Conservation (phyloP, 371 early-diverging fungal genomes). For the Blakeslea trispora region DNA sequence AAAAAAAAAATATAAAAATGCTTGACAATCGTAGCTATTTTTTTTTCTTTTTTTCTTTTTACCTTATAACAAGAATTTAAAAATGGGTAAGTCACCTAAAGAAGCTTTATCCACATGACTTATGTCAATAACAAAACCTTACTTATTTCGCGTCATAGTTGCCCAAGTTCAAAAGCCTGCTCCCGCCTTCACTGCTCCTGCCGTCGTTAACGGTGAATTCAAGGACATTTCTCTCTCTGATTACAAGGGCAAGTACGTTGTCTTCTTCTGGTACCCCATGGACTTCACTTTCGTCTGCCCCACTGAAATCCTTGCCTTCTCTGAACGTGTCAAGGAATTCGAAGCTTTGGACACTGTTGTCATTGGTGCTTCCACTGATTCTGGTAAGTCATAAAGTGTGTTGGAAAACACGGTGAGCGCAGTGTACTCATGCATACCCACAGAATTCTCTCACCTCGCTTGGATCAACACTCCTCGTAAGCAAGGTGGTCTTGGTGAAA, state of each 20-base stretch:
- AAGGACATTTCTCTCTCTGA: conserved; percentile 79
- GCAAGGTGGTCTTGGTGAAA: conserved; percentile 90
- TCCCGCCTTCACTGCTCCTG: conserved; percentile 75
- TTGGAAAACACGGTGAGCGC: not conserved
- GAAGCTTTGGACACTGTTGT: conserved; percentile 70
- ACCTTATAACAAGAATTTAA: conserved; percentile 5
- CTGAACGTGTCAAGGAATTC: conserved; percentile 87
- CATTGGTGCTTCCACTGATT: conserved; percentile 47
- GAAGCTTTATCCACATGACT: not conserved
- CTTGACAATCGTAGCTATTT: not conserved
- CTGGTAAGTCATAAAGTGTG: not conserved
- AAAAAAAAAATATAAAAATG: conserved; percentile 9
- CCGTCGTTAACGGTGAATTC: conserved; percentile 79
- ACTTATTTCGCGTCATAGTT: conserved; percentile 1
- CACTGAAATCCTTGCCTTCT: conserved; percentile 91
- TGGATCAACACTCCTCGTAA: conserved; percentile 62
- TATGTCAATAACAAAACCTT: not conserved
- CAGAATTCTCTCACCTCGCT: conserved; percentile 38
- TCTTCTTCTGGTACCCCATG: conserved; percentile 55
- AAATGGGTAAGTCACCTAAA: conserved; percentile 20
- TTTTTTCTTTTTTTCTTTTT: conserved; percentile 4
- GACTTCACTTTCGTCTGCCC: conserved; percentile 86
- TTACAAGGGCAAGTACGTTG: conserved; percentile 80
- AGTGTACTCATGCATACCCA: no score
- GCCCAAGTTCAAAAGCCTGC: conserved; percentile 40